Evolutionary conservation across 176 grass and related monocot genomes (phyloP), one percentile per base, ranked within the genome.

Genomic region (Rhynchospora pubera): DNA sequence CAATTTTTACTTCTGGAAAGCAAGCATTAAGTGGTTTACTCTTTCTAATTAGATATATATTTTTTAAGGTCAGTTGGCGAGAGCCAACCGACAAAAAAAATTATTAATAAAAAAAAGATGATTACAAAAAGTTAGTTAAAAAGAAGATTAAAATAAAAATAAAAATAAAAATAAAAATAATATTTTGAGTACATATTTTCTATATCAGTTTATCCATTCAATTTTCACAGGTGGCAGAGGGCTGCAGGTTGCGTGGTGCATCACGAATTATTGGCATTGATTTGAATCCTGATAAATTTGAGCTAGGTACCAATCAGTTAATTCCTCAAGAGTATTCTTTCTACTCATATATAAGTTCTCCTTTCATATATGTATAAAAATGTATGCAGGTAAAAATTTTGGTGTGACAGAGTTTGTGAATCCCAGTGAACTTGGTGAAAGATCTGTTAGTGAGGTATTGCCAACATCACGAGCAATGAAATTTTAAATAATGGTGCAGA

Each of bases 201-300:
- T 65, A 8, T 5, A 46, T 10, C 2, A 15, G 72, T 15, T 77
- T 79, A 19, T 65, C 1, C 11, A 24, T 61, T 21, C 19, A 81
- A 81, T 46, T 24, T 39, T 6, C 43, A 19, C 83, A 93, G 91
- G 91, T 84, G 42, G 87, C 83, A 3, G 89, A 93, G 85, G 91
- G 89, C 5, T 89, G 89, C 0, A 93, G 90, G 57, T 53, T 93
- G 78, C 86, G 80, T 62, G 89, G 91, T 63, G 89, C 86, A 45
- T 65, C 89, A 6, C 86, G 66, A 77, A 89, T 91, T 6, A 87
- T 93, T 48, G 89, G 91, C 24, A 81, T 93, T 39, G 91, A 93
- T 83, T 4, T 91, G 65, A 91, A 89, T 83, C 74, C 89, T 57
- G 81, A 71, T 69, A 93, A 88, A 80, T 81, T 89, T 52, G 23